Evolutionary conservation across 139 green algal genomes (phyloP).

Genomic region (Coccomyxa sp.): DNA sequence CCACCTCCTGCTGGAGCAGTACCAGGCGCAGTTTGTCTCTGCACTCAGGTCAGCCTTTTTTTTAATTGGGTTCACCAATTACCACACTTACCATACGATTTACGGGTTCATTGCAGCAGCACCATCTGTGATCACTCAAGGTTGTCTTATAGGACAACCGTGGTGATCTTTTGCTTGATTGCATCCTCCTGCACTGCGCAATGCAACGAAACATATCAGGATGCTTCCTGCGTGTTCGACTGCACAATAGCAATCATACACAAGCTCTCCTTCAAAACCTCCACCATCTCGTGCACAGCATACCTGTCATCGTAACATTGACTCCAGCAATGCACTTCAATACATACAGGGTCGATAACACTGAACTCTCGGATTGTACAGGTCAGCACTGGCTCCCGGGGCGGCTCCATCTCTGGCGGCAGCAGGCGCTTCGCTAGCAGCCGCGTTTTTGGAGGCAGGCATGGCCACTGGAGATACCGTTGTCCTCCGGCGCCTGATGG

Average conservation of each 20-base stretch:
- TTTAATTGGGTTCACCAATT: not conserved
- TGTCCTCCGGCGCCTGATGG: conserved; percentile 66
- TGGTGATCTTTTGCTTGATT: not conserved
- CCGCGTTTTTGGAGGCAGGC: conserved; percentile 56
- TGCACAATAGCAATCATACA: not conserved
- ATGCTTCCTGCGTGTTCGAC: not conserved
- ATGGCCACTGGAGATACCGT: conserved; percentile 41
- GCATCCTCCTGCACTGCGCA: not conserved
- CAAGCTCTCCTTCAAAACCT: not conserved
- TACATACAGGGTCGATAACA: not conserved
- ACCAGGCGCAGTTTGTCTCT: conserved; percentile 76
- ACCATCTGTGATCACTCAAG: not conserved
- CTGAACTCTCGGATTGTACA: not conserved
- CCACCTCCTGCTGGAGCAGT: conserved; percentile 65
- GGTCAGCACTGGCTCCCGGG: conserved; percentile 25
- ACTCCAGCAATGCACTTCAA: not conserved
- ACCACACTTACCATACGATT: no score
- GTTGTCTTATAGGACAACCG: not conserved
- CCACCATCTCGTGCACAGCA: not conserved
- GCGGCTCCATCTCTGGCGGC: conserved; percentile 43
- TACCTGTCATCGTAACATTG: not conserved
- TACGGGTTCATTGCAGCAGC: not conserved
- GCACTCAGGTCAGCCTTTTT: conserved; percentile 42
- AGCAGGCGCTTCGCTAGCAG: conserved; percentile 57
- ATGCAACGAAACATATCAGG: not conserved